Base-by-base conservation (phyloP, 805 yeast genomes). In the Candida arabinofermentans region DNA sequence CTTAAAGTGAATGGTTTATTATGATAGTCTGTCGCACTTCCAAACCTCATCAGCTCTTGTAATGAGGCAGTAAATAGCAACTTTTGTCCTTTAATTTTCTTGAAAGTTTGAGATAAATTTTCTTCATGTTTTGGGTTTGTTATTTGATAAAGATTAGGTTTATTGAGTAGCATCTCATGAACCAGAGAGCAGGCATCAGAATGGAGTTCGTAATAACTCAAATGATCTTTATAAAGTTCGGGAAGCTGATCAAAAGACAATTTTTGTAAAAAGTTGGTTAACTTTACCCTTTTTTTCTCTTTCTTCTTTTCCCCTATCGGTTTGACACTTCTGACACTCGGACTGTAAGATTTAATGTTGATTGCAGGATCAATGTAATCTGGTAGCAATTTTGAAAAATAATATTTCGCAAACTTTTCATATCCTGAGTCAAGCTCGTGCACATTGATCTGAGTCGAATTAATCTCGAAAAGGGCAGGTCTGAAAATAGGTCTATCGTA, bases 371-470 rank as follows among this genome's bases (percentile, higher is more conserved):
- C 64, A 7, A 54, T 47, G 27, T 42, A 51, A 8, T 49, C 46
- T 6, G 62, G 51, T 9, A 42, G 31, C 23, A 61, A 35, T 24
- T 53, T 49, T 32, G 47, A 39, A 34, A 59, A 59, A 24, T 50
- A 50, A 36, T 50, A 44, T 4, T 46, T 37, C 1, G 57, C 55
- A 19, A 27, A 48, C 27, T 41, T 50, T 14, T 36, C 40, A 24
- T 46, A 47, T 7, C 40, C 29, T 7, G 47, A 39, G 10, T 39
- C 38, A 1, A 64, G 6, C 5, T 40, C 31, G 35, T 59, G 58
- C 10, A 63, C 27, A 41, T 59, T 58, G 19, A 63, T 43, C 31
- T 54, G 59, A 1, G 67, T 63, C 7, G 66, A 62, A 41, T 64
- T 61, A 26, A 64, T 48, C 39, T 61, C 66, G 7, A 61, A 23